These are phyloP conservation scores for Cladosporium sp. DNA, from an alignment of 2,329 filamentous ascomycete genomes.

Conservation along the genomic window DNA sequence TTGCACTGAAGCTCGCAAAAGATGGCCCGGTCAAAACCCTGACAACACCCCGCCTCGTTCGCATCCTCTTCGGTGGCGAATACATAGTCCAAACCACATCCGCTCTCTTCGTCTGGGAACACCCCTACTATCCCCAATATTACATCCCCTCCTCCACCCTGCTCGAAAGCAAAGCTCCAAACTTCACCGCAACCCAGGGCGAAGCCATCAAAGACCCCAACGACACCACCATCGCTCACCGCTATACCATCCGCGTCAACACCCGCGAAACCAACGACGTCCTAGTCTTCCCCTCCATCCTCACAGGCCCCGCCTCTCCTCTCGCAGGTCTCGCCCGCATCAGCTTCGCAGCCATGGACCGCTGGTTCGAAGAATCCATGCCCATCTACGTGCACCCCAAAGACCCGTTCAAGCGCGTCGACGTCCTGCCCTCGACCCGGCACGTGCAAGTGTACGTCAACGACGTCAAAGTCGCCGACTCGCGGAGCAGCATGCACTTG, in stretches of 20 bases:
- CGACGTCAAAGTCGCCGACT: conserved; percentile 53
- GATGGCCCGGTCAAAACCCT: conserved; percentile 43
- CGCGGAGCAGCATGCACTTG: conserved; percentile 53
- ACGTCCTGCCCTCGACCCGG: conserved; percentile 60
- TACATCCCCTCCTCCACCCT: conserved; percentile 35
- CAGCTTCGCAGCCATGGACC: conserved; percentile 37
- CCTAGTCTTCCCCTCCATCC: conserved; percentile 27
- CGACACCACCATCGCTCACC: conserved; percentile 29
- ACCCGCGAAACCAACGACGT: conserved; percentile 26
- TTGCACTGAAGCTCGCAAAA: conserved; percentile 45
- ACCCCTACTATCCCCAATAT: conserved; percentile 52
- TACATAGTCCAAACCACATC: conserved; percentile 40
- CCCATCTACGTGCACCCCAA: conserved; percentile 65
- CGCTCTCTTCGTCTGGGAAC: conserved; percentile 44
- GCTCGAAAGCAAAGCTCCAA: conserved; percentile 9
- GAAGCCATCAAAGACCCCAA: conserved; percentile 26
- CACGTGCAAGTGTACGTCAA: conserved; percentile 53
- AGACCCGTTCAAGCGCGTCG: conserved; percentile 67
- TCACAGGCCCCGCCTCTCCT: conserved; percentile 23
- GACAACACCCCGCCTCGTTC: conserved; percentile 36
- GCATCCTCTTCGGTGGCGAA: conserved; percentile 36
- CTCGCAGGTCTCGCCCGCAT: conserved; percentile 33
- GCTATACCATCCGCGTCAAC: conserved; percentile 30
- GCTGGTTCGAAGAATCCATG: conserved; percentile 62
- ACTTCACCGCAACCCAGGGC: conserved; percentile 27